Evolutionary conservation across 176 grass and related monocot species (phyloP).

Genomic region (Triticum turgidum): DNA sequence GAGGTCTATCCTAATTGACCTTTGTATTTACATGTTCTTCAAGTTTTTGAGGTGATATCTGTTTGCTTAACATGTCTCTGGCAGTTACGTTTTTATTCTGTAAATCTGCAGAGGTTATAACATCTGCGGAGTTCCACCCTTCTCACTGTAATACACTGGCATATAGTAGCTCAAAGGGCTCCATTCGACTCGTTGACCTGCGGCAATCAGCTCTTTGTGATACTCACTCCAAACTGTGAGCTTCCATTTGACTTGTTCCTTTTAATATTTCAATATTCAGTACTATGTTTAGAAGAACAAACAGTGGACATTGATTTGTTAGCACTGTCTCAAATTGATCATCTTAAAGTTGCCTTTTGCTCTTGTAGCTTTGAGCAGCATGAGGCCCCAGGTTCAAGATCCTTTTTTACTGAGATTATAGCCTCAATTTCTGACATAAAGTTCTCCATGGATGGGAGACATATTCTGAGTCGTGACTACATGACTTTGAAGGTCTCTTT

Average conservation of each 20-base stretch:
- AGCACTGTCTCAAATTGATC: slow-evolving; percentile 22
- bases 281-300: slow-evolving; percentile 19
- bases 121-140: slow-evolving; percentile 92
- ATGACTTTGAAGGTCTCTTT: slow-evolving; percentile 89
- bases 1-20: too few relatives aligned
- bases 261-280: slow-evolving; percentile 29
- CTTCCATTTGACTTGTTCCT: slow-evolving; percentile 34
- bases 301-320: not conserved
- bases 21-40: slow-evolving; percentile 13
- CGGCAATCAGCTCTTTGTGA: slow-evolving; percentile 88
- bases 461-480: slow-evolving; percentile 97
- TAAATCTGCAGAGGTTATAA: slow-evolving; percentile 80
- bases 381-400: slow-evolving; percentile 76
- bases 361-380: slow-evolving; percentile 84
- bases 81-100: slow-evolving; percentile 36
- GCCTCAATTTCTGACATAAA: slow-evolving; percentile 97
- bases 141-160: slow-evolving; percentile 80
- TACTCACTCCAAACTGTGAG: slow-evolving; percentile 81
- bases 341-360: slow-evolving; percentile 23
- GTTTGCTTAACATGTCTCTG: slow-evolving; percentile 18
- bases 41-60: slow-evolving; percentile 9
- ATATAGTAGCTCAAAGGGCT: slow-evolving; percentile 96
- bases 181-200: slow-evolving; percentile 88
- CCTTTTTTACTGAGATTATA: slow-evolving; percentile 99
- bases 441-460: slow-evolving; percentile 83